A percentile compares a stretch with the other conserved stretches of the same genome.
Evolutionary conservation across 139 green algal genomes (phyloP).

Genomic region (Coelastrella sp.): DNA sequence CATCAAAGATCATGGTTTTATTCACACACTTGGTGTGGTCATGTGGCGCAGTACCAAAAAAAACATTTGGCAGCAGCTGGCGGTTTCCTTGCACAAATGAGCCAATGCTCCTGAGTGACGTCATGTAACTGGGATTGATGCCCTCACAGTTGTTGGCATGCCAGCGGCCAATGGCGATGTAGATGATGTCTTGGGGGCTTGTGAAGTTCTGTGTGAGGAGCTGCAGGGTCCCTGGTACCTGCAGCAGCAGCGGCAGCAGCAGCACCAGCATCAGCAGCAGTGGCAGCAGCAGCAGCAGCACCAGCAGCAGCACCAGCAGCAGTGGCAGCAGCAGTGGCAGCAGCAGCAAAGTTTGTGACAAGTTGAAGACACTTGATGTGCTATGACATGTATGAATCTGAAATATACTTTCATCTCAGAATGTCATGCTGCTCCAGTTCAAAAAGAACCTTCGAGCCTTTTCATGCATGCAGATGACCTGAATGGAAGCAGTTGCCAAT

Average conservation of each 20-base stretch:
- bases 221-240: constrained; percentile 26
- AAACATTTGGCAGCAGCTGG: background rate
- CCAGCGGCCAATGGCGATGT: constrained; percentile 16
- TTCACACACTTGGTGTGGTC: constrained; percentile 30
- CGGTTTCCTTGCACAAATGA: background rate
- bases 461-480: background rate
- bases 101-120: background rate
- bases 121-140: background rate
- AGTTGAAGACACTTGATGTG: too few relatives aligned
- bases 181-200: constrained; percentile 15
- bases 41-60: background rate
- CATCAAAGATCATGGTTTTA: background rate
- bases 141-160: constrained; percentile 41
- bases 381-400: background rate
- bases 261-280: background rate
- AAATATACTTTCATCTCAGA: background rate
- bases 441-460: background rate
- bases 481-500: background rate
- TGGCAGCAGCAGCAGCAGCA: constrained; percentile 29
- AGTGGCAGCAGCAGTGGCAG: background rate
- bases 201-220: background rate
- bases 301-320: constrained; percentile 26
- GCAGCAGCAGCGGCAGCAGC: constrained; percentile 8
- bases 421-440: too few relatives aligned
- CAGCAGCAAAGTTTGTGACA: background rate